phyloP scores from a whole-genome alignment of 306 rosid genomes.

The Hippophae rhamnoides region DNA sequence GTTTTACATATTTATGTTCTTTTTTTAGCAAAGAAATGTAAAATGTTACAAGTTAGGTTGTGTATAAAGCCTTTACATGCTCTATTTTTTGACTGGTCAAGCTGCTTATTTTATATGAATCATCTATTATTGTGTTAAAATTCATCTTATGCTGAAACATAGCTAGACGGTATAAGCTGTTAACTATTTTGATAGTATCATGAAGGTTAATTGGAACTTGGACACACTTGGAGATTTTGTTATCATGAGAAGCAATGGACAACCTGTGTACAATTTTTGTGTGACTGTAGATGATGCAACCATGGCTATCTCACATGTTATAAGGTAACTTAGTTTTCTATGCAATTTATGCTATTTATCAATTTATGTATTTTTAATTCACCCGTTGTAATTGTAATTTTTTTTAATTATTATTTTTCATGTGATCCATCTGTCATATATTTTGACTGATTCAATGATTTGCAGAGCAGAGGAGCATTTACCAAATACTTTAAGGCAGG shows the following conservation, averaged over 20 bases:
- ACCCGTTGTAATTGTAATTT: slow-evolving; percentile 1
- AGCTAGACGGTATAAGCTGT: neutral
- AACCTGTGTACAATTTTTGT: slow-evolving; percentile 92
- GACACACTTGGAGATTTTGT: slow-evolving; percentile 97
- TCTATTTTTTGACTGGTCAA: no score
- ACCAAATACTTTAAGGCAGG: slow-evolving; percentile 80
- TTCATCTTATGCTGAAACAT: neutral
- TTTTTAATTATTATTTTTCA: neutral
- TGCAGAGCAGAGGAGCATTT: slow-evolving; percentile 87
- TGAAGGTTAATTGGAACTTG: slow-evolving; percentile 99
- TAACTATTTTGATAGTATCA: slow-evolving; percentile 45
- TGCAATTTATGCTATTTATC: neutral
- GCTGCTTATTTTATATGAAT: no score
- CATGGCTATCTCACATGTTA: slow-evolving; percentile 96
- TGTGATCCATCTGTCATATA: neutral
- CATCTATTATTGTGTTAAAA: neutral
- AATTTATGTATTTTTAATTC: neutral
- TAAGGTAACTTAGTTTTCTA: slow-evolving; percentile 48
- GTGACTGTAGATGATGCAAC: slow-evolving; percentile 98
- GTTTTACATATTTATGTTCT: no score
- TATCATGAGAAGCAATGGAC: slow-evolving; percentile 96
- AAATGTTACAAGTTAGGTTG: no score
- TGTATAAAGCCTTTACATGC: no score
- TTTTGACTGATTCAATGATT: slow-evolving; percentile 10
- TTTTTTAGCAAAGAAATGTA: no score